Base-by-base conservation (phyloP, 305 asterid genomes). In the Salvia sclarea region DNA sequence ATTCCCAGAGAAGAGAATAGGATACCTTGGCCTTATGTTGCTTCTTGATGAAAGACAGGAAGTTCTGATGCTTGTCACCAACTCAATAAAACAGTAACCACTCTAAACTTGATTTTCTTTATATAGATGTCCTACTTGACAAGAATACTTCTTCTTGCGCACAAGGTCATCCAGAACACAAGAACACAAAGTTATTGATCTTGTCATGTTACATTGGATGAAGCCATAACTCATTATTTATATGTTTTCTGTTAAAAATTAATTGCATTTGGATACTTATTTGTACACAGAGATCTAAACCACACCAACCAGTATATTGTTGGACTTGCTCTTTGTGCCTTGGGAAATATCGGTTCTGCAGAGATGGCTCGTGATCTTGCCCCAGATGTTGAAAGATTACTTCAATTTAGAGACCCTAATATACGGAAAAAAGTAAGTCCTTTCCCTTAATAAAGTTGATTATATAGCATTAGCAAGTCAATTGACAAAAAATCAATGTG, bases 351-450 rank as follows among this genome's bases (percentile, higher is more conserved):
- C 55, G 78, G 98, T 78, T 91, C 98, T 75, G 97, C 97, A 60
- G 99, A 91, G 85, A 91, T 94, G 99, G 98, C 99, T 76, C 98
- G 99, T 60, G 99, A 94, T 81, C 99, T 94, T 64, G 97, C 98
- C 17, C 97, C 98, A 47, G 99, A 94, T 80, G 98, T 94, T 63
- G 97, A 91, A 86, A 79, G 94, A 65, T 81, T 94, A 80, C 88
- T 94, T 65, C 95, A 89, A 74, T 94, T 94, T 77, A 86, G 99
- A 81, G 99, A 94, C 84, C 99, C 99, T 78, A 94, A 94, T 83
- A 76, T 91, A 74, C 85, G 99, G 71, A 94, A 94, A 82, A 94
- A 94, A 81, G 99, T 86, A 81, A 81, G 87, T 40, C 37, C 35
- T 40, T 37, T 61, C 24, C 53, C 24, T 41, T 25, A 40, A 41